Evolutionary conservation across 805 yeast genomes (phyloP), one percentile per base, ranked within the genome.

Genomic region (Scheffersomyces lignosus): DNA sequence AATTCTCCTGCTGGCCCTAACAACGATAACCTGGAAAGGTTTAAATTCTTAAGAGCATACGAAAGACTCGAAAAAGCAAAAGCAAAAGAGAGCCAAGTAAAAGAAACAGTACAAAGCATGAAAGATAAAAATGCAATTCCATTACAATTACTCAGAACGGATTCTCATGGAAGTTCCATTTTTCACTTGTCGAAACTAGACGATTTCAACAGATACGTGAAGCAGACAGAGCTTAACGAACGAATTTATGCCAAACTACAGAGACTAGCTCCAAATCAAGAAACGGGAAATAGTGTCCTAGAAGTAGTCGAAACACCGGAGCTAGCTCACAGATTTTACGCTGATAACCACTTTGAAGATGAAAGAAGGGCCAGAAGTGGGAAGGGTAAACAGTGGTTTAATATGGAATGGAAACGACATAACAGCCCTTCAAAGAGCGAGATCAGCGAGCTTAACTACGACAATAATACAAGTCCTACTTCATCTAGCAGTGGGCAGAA

Each of bases 171-270:
- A 8, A 27, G 33, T 15, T 62, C 69, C 0, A 48, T 62, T 4
- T 64, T 66, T 37, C 52, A 50, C 5, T 45, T 66, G 13, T 53
- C 66, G 1, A 36, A 49, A 4, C 44, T 67, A 14, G 66, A 63
- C 41, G 75, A 69, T 39, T 69, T 55, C 44, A 45, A 43, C 28
- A 53, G 47, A 28, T 69, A 58, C 38, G 53, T 64, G 9, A 58
- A 56, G 36, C 58, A 60, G 47, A 56, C 66, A 16, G 63, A 61
- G 32, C 37, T 67, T 20, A 60, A 66, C 39, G 66, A 68, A 33
- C 33, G 35, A 17, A 64, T 66, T 27, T 53, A 52, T 23, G 43
- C 51, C 4, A 49, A 51, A 37, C 39, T 54, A 24, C 33, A 38
- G 16, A 37, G 30, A 13, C 13, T 34, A 10, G 40, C 40, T 12